Conservation (phyloP, 331 rosid species). For the Pyracantha coccinea region DNA sequence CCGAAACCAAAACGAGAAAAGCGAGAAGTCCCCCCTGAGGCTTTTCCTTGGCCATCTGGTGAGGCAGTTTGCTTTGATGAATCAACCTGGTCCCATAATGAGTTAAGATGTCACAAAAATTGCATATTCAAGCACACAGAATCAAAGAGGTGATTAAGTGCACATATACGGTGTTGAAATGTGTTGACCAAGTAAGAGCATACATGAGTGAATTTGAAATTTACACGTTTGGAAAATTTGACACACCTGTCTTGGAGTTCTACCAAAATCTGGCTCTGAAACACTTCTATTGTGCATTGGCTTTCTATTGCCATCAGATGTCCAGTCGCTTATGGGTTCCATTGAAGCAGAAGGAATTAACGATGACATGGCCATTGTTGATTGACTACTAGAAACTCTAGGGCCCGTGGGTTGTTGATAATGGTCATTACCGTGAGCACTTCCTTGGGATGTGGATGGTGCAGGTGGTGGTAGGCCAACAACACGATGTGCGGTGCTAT, state of each 20-base stretch:
- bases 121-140: constrained; percentile 16
- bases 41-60: constrained; percentile 54
- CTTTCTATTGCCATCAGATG: constrained; percentile 50
- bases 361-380: constrained; percentile 89
- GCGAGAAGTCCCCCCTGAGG: constrained; percentile 60
- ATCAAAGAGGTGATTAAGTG: neutral
- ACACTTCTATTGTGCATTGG: constrained; percentile 73
- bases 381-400: constrained; percentile 69
- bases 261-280: constrained; percentile 90
- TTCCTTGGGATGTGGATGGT: constrained; percentile 54
- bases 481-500: constrained; percentile 90
- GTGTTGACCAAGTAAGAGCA: neutral
- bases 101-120: constrained; percentile 12
- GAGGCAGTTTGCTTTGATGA: constrained; percentile 42
- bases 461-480: constrained; percentile 93
- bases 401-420: constrained; percentile 42
- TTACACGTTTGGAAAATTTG: constrained; percentile 1
- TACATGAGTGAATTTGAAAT: neutral
- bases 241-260: constrained; percentile 86
- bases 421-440: constrained; percentile 43
- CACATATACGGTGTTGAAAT: neutral
- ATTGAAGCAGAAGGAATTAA: constrained; percentile 80
- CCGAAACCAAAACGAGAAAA: constrained; percentile 80
- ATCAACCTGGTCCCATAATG: constrained; percentile 22
- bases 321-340: constrained; percentile 82